These are phyloP conservation scores for Jatropha curcas DNA, from an alignment of 345 rosid genomes.

Conservation along the genomic window DNA sequence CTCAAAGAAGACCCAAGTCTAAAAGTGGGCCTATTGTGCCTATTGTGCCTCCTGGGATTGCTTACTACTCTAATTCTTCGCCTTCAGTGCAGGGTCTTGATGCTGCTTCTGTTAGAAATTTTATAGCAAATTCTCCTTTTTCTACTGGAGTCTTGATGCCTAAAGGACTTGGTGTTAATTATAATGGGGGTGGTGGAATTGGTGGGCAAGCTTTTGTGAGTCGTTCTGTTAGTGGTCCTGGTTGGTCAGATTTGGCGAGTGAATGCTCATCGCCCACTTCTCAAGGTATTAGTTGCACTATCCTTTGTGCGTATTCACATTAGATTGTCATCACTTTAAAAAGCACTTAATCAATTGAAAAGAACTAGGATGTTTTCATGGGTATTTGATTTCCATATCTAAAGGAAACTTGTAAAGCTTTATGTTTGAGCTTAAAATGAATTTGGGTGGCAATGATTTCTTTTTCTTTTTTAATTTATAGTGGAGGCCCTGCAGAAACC, in stretches of 20 bases:
- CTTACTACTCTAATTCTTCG: slow-evolving; percentile 47
- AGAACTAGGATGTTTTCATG: too few relatives aligned
- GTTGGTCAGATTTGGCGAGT: slow-evolving; percentile 60
- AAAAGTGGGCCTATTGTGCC: slow-evolving; percentile 79
- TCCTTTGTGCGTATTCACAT: not conserved
- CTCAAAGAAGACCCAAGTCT: slow-evolving; percentile 69
- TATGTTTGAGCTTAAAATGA: too few relatives aligned
- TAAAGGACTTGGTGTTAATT: slow-evolving; percentile 51
- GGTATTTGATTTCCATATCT: not conserved
- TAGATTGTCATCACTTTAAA: not conserved
- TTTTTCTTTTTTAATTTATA: not conserved
- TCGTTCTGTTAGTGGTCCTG: slow-evolving; percentile 38
- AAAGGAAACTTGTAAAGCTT: not conserved
- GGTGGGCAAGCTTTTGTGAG: slow-evolving; percentile 27
- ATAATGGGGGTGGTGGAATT: slow-evolving; percentile 33
- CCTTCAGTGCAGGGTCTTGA: slow-evolving; percentile 47
- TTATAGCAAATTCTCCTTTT: slow-evolving; percentile 61
- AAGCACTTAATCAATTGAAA: not conserved
- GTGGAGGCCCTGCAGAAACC: not conserved
- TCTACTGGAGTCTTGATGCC: slow-evolving; percentile 73
- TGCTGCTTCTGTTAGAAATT: slow-evolving; percentile 43
- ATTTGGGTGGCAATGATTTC: too few relatives aligned
- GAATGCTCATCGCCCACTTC: slow-evolving; percentile 54
- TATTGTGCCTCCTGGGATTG: slow-evolving; percentile 53
- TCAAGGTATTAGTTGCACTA: slow-evolving; percentile 38